Evolutionary conservation across 2,329 filamentous ascomycete genomes (phyloP), one percentile per base, ranked within the genome.

Genomic region (Fusarium circinatum): DNA sequence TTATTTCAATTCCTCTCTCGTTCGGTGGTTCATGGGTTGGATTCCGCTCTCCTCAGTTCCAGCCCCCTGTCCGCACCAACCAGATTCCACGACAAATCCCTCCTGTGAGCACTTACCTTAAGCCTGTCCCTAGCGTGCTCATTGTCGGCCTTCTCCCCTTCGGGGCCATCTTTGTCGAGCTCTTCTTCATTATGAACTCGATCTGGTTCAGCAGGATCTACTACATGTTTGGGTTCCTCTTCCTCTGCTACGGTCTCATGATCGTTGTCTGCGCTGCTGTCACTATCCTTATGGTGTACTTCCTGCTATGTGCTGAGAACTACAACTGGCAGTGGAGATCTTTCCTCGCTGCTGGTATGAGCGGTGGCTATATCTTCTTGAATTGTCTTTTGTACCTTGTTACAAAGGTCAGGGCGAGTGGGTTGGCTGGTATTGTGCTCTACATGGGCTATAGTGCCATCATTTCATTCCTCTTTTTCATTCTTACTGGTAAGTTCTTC

Each of bases 181-280:
- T 99, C 6, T 98, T 98, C 88, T 98, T 98, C 84, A 98, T 99
- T 86, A 97, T 99, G 94, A 97, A 92, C 84, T 97, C 94, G 32
- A 96, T 99, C 81, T 99, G 96, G 96, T 98, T 97, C 84, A 96
- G 92, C 86, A 94, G 96, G 84, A 96, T 99, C 75, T 99, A 99
- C 88, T 99, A 99, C 89, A 99, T 99, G 96, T 99, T 99, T 79
- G 96, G 96, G 28, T 99, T 99, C 88, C 86, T 99, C 41, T 99
- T 99, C 87, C 89, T 99, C 64, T 98, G 95, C 87, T 99, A 98
- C 80, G 95, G 94, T 17, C 89, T 99, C 56, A 98, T 99, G 95
- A 94, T 98, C 77, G 93, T 98, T 78, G 98, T 96, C 3, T 95
- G 93, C 67, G 96, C 96, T 0, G 92, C 95, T 2, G 96, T 97